These are phyloP conservation scores for Annulohypoxylon maeteangense DNA, from an alignment of 495 filamentous ascomycete species.

Conservation along the genomic window DNA sequence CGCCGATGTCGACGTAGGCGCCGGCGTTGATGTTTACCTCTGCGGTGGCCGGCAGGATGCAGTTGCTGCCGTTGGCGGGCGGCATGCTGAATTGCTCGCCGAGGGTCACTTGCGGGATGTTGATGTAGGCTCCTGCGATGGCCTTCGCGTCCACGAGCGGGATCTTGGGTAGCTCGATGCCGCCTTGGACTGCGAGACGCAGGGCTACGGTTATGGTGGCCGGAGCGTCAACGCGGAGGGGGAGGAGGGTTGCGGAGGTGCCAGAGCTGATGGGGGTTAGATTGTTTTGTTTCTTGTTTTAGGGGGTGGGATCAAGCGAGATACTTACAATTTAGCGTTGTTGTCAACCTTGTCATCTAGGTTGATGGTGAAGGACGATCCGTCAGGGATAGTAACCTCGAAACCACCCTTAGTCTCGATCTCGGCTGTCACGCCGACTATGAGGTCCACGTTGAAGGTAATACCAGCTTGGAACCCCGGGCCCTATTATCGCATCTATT, in stretches of 20 bases:
- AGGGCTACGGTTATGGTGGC: slow-evolving; percentile 48
- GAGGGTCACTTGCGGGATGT: slow-evolving; percentile 43
- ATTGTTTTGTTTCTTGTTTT: not conserved
- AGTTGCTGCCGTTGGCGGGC: slow-evolving; percentile 24
- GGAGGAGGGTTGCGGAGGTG: slow-evolving; percentile 43
- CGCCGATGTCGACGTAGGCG: slow-evolving; percentile 46
- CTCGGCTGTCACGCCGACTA: slow-evolving; percentile 37
- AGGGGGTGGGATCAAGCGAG: not conserved
- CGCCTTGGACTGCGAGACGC: slow-evolving; percentile 40
- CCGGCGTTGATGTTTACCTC: slow-evolving; percentile 47
- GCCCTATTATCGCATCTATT: slow-evolving; percentile 21
- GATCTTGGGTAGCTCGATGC: slow-evolving; percentile 30
- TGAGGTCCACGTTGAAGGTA: slow-evolving; percentile 45
- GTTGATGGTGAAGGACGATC: slow-evolving; percentile 43
- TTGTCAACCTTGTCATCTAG: slow-evolving; percentile 32
- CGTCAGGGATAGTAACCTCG: slow-evolving; percentile 48
- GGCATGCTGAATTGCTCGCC: slow-evolving; percentile 29
- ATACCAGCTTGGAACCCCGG: slow-evolving; percentile 46
- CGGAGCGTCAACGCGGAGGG: slow-evolving; percentile 35
- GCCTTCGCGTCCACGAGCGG: slow-evolving; percentile 43
- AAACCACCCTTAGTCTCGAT: slow-evolving; percentile 45
- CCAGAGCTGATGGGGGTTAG: slow-evolving; percentile 38
- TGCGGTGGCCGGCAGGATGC: slow-evolving; percentile 43
- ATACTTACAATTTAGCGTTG: slow-evolving; percentile 43
- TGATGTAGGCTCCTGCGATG: slow-evolving; percentile 42